Evolutionary conservation across 2,329 filamentous ascomycete genomes (phyloP).

Genomic region (Pseudocercospora pini-densiflorae): DNA sequence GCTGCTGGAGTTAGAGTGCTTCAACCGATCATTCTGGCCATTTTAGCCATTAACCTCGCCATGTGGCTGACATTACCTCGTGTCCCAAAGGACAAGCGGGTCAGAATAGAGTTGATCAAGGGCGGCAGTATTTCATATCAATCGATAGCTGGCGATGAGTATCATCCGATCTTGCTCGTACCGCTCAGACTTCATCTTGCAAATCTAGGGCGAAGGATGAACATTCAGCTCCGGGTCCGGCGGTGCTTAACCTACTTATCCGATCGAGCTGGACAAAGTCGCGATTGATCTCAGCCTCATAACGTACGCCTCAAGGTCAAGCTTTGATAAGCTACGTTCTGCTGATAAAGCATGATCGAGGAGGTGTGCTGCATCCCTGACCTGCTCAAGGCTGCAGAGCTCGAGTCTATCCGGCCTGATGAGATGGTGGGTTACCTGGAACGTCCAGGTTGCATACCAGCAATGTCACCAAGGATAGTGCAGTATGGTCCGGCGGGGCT

Average conservation of each 20-base stretch:
- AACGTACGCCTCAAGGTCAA: neutral
- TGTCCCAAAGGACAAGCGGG: conserved; percentile 36
- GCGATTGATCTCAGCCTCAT: neutral
- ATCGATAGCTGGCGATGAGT: no score
- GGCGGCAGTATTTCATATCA: neutral
- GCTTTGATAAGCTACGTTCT: neutral
- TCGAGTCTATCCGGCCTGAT: neutral
- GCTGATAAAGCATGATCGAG: no score
- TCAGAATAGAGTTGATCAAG: conserved; percentile 5
- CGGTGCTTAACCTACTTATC: neutral
- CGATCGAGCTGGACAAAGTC: neutral
- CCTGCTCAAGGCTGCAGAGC: neutral
- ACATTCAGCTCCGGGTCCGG: no score
- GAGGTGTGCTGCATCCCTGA: neutral
- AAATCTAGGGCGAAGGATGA: no score
- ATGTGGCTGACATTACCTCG: conserved; percentile 27
- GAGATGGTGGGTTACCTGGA: no score
- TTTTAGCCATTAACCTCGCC: conserved; percentile 19
- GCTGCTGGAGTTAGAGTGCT: conserved; percentile 60
- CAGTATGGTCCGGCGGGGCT: neutral
- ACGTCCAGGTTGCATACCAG: no score
- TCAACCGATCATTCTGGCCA: conserved; percentile 56
- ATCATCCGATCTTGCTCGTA: no score
- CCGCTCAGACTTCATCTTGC: no score
- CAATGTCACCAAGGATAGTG: neutral